A percentile compares a stretch with the other conserved stretches of the same genome.
phyloP scores from a whole-genome alignment of 768 basidiomycete genomes.

The Rhizopogon vesiculosus region DNA sequence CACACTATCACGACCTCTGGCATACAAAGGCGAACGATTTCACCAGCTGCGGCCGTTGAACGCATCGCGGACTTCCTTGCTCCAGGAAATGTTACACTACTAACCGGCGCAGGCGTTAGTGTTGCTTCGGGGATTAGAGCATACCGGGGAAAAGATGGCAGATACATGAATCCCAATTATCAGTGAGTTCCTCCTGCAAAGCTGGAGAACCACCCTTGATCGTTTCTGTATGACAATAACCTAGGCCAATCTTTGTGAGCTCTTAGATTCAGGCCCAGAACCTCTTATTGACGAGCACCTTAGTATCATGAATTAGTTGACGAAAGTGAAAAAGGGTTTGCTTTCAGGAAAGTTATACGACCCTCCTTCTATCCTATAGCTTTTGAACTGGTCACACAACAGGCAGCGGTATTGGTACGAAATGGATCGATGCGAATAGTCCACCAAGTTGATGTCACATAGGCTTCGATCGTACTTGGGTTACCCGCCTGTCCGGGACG shows the following conservation, averaged over 20 bases:
- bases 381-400: not conserved
- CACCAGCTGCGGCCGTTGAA: conserved; percentile 50
- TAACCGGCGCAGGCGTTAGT: conserved; percentile 92
- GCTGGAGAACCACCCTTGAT: not conserved
- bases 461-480: conserved; percentile 75
- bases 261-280: not conserved
- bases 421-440: not conserved
- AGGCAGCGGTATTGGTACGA: conserved; percentile 84
- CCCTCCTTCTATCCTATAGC: not conserved
- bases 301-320: conserved; percentile 83
- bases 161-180: conserved; percentile 89
- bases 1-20: conserved; percentile 38
- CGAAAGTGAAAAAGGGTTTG: conserved; percentile 57
- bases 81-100: conserved; percentile 62
- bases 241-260: conserved; percentile 54
- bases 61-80: conserved; percentile 62
- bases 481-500: conserved; percentile 82
- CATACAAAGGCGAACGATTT: conserved; percentile 26
- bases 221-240: not conserved
- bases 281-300: conserved; percentile 11
- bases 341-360: conserved; percentile 54
- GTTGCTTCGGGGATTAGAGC: conserved; percentile 95
- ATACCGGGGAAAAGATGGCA: conserved; percentile 83
- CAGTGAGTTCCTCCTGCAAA: conserved; percentile 41
- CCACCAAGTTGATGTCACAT: not conserved